Evolutionary conservation across 805 yeast genomes (phyloP).

Genomic region (Candida taoyuanica): DNA sequence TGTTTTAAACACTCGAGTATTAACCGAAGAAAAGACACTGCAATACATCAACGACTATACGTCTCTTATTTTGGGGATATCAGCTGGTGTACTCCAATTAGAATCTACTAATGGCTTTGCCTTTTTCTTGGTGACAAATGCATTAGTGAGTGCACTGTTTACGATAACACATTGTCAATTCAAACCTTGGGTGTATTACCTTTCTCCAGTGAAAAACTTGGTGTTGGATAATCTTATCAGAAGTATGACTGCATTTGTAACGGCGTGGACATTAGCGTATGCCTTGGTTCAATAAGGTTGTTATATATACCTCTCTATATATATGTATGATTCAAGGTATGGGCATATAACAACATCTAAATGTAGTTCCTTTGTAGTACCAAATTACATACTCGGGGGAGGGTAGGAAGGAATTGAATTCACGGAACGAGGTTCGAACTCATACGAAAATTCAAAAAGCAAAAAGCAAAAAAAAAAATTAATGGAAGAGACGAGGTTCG

Average conservation of each 20-base stretch:
- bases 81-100: conserved; percentile 24
- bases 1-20: too few relatives aligned
- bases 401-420: too few relatives aligned
- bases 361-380: too few relatives aligned
- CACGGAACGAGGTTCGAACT: neutral
- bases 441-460: neutral
- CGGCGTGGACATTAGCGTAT: conserved; percentile 28
- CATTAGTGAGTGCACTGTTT: conserved; percentile 10
- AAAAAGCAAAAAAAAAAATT: conserved; percentile 13
- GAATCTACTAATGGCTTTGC: conserved; percentile 23
- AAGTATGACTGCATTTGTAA: conserved; percentile 20
- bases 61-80: conserved; percentile 21
- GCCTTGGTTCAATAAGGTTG: conserved; percentile 25
- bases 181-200: conserved; percentile 12
- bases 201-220: conserved; percentile 14
- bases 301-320: neutral
- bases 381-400: too few relatives aligned
- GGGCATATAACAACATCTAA: too few relatives aligned
- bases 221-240: conserved; percentile 16
- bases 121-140: conserved; percentile 13
- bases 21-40: conserved; percentile 10
- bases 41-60: conserved; percentile 25
- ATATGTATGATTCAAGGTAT: too few relatives aligned
- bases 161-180: conserved; percentile 4
- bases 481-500: conserved; percentile 40